Conservation (phyloP, 2,329 filamentous ascomycete genomes). For the Sclerotinia borealis region DNA sequence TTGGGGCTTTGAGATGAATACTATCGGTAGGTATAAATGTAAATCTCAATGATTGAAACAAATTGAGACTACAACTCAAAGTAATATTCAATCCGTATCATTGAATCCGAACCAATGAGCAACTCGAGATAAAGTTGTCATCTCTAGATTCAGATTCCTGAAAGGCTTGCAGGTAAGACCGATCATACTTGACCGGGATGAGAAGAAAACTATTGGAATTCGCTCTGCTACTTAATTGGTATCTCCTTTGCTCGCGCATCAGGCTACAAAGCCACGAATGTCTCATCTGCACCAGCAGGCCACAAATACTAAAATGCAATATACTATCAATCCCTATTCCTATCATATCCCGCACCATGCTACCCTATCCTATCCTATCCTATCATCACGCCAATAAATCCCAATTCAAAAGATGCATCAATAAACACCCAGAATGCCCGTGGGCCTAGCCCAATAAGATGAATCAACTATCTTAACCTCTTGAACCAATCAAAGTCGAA, state of each 20-base stretch:
- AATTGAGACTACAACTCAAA: neutral
- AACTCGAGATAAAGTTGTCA: neutral
- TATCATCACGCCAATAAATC: neutral
- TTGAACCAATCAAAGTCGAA: neutral
- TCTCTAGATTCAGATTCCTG: neutral
- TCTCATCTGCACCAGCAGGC: neutral
- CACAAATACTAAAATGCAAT: neutral
- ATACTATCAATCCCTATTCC: neutral
- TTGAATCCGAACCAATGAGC: neutral
- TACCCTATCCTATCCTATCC: neutral
- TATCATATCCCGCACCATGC: neutral
- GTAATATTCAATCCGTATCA: neutral
- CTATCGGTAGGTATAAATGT: no score
- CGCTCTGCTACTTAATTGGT: neutral
- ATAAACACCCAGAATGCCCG: constrained; percentile 5
- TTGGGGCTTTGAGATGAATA: no score
- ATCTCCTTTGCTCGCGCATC: neutral
- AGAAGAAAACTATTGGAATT: neutral
- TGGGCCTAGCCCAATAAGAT: neutral
- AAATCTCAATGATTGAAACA: neutral
- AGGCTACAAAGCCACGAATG: neutral
- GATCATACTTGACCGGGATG: neutral
- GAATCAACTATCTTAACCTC: neutral
- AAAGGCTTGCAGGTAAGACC: neutral
- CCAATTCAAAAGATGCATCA: constrained; percentile 2